phyloP scores from a whole-genome alignment of 2,329 filamentous ascomycete species.

The Parastagonospora nodorum region DNA sequence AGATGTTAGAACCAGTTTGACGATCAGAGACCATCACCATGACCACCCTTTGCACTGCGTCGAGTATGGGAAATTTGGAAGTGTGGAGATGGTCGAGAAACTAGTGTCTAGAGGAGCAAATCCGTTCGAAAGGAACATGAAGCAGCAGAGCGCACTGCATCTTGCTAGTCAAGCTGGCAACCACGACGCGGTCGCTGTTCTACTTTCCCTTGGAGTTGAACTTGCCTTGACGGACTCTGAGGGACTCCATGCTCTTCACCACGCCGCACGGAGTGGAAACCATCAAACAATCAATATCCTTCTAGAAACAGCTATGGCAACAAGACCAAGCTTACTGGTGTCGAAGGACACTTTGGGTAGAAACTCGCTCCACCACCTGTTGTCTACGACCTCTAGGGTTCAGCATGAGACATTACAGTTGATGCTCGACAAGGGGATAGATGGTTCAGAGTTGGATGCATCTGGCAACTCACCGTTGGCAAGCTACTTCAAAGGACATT shows the following conservation, averaged over 20 bases:
- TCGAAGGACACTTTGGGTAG: conserved; percentile 5
- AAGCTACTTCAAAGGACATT: conserved; percentile 2
- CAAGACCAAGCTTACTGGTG: conserved; percentile 4
- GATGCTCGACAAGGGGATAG: conserved; percentile 9
- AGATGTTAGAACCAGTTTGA: too few species aligned
- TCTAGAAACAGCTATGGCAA: conserved; percentile 1
- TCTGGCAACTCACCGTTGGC: conserved; percentile 7
- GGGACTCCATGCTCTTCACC: conserved; percentile 14
- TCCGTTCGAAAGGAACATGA: conserved; percentile 6
- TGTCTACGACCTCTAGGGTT: neutral
- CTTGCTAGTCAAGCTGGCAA: conserved; percentile 10
- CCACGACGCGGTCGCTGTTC: conserved; percentile 5
- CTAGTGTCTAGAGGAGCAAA: conserved; percentile 11
- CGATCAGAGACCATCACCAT: too few species aligned
- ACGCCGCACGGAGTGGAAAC: conserved; percentile 10
- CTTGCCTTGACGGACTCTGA: conserved; percentile 4
- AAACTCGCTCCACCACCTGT: conserved; percentile 8
- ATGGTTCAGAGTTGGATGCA: conserved; percentile 8
- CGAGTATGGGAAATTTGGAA: neutral
- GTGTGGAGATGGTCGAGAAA: conserved; percentile 3
- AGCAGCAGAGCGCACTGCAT: conserved; percentile 14
- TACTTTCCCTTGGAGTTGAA: conserved; percentile 11
- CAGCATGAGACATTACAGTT: conserved; percentile 8
- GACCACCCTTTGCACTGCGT: too few species aligned
- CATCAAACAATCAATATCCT: conserved; percentile 6